Base-by-base conservation (phyloP, 1,139 yeast genomes). In the Hanseniaspora uvarum region DNA sequence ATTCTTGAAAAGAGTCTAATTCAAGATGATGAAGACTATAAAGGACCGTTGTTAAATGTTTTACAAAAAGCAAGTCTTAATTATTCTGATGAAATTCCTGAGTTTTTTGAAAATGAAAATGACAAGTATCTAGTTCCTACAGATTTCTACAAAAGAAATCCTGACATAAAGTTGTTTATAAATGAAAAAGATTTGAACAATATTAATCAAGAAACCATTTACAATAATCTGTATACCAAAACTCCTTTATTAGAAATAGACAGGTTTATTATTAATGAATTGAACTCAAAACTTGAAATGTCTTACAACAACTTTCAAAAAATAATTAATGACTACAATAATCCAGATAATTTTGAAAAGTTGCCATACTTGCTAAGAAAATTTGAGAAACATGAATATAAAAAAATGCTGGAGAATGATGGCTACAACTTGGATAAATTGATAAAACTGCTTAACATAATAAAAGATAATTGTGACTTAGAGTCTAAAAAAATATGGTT, bases 191-290 rank as follows among this genome's bases (percentile, higher is more conserved):
- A 58, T 1, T 48, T 58, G 8, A 52, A 57, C 4, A 16, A 41
- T 2, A 34, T 60, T 7, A 51, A 59, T 18, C 55, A 59, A 2
- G 54, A 58, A 3, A 57, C 50, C 33, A 50, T 55, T 7, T 63
- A 56, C 59, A 61, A 55, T 56, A 57, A 59, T 26, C 58, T 57
- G 36, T 66, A 65, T 46, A 59, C 66, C 2, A 65, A 67, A 26
- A 58, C 68, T 5, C 74, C 74, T 3, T 63, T 76, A 43, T 60
- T 78, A 18, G 80, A 78, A 55, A 70, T 75, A 56, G 73, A 71
- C 57, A 74, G 76, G 41, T 78, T 79, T 58, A 76, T 81, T 56
- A 76, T 80, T 58, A 72, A 72, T 46, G 85, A 80, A 58, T 61
- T 80, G 45, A 58, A 76, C 79, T 54, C 62, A 65, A 16, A 78